These are phyloP conservation scores for Gymnopilus dilepis DNA, from an alignment of 768 basidiomycete species.

Conservation along the genomic window DNA sequence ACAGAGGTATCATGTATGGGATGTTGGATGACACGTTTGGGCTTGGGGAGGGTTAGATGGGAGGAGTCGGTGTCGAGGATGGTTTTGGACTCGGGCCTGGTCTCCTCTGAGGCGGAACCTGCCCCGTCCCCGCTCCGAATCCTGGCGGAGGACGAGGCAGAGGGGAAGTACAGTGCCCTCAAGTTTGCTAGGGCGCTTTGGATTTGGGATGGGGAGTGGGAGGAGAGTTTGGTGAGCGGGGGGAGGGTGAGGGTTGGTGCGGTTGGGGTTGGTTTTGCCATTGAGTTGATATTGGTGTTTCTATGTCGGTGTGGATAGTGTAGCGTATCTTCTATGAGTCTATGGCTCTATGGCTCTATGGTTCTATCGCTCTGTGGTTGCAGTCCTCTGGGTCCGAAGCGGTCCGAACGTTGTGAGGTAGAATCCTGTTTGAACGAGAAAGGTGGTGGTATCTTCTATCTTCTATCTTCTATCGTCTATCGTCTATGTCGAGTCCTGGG, in stretches of 20 bases:
- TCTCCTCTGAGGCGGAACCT: too few relatives aligned
- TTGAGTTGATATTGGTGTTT: background rate
- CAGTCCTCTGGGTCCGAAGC: background rate
- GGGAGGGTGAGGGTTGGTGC: slow-evolving; percentile 63
- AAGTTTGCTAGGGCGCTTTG: slow-evolving; percentile 48
- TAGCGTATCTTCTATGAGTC: too few relatives aligned
- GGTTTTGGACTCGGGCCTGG: too few relatives aligned
- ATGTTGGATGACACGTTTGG: slow-evolving; percentile 32
- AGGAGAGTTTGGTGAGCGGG: slow-evolving; percentile 49
- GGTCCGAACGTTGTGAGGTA: slow-evolving; percentile 4
- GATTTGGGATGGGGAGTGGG: slow-evolving; percentile 41
- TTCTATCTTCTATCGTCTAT: background rate
- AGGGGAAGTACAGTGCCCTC: slow-evolving; percentile 56
- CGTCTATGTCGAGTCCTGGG: too few relatives aligned
- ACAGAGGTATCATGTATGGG: slow-evolving; percentile 47
- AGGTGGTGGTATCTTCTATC: slow-evolving; percentile 25
- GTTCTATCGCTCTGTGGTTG: background rate
- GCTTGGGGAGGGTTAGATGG: slow-evolving; percentile 34
- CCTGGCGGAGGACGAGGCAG: slow-evolving; percentile 30
- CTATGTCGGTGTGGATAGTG: too few relatives aligned
- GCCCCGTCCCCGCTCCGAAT: too few relatives aligned
- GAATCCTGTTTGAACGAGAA: too few relatives aligned
- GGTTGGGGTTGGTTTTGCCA: slow-evolving; percentile 23
- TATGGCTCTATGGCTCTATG: background rate
- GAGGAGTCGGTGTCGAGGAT: slow-evolving; percentile 31